Conservation (phyloP, 2,329 filamentous ascomycete genomes). For the Magnaporthiopsis rhizophila region DNA sequence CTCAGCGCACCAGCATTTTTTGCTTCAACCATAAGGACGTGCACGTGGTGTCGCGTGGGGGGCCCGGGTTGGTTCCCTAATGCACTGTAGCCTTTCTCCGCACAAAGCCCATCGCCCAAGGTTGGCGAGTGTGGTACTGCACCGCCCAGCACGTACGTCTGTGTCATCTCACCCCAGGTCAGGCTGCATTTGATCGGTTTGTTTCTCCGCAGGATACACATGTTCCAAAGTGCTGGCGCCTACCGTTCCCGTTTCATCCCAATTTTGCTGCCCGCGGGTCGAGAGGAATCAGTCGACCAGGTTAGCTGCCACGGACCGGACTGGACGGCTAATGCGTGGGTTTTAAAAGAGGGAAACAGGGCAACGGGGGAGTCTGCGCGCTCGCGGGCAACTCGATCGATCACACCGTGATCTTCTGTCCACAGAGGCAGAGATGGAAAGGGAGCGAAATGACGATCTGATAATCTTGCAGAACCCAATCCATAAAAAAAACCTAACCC, state of each 20-base stretch:
- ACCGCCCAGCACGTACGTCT: background rate
- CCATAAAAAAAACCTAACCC: background rate
- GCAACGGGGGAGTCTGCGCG: background rate
- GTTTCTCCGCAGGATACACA: constrained; percentile 5
- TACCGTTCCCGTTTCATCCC: constrained; percentile 12
- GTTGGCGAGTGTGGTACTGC: background rate
- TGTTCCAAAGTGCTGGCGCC: constrained; percentile 4
- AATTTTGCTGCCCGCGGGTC: constrained; percentile 7
- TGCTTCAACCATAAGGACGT: background rate
- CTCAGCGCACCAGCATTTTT: too few species aligned
- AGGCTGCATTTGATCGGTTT: constrained; percentile 5
- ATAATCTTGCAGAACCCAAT: background rate
- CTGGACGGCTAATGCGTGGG: background rate
- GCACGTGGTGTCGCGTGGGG: background rate
- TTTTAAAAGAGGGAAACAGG: background rate
- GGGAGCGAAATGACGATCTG: background rate
- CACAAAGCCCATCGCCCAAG: background rate
- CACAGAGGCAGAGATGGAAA: background rate
- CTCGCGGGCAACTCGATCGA: background rate
- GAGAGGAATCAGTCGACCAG: background rate
- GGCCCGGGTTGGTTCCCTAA: background rate
- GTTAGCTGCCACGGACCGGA: background rate
- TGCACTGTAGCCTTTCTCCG: background rate
- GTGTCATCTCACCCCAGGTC: constrained; percentile 7
- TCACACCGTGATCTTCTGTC: background rate